Conservation (phyloP, 2,329 filamentous ascomycete genomes). For the Shiraia bambusicola region DNA sequence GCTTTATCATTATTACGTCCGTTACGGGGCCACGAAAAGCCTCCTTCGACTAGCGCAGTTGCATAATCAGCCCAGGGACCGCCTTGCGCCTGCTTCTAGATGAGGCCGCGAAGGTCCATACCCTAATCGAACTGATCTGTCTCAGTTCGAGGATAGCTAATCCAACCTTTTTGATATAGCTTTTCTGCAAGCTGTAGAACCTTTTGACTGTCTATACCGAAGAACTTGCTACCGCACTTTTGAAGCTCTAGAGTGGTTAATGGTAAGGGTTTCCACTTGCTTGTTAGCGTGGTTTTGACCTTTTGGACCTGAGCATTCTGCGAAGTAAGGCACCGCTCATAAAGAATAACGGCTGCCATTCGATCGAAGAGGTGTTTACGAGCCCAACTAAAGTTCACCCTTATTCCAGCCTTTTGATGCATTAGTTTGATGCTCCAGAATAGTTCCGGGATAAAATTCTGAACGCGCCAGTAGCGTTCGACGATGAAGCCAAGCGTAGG, state of each 20-base stretch:
- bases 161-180: constrained; percentile 91
- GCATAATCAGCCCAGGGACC: constrained; percentile 79
- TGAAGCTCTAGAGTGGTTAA: constrained; percentile 95
- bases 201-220: constrained; percentile 86
- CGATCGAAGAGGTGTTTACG: constrained; percentile 85
- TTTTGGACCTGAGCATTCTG: constrained; percentile 78
- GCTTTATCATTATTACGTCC: constrained; percentile 94
- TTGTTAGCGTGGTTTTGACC: constrained; percentile 86
- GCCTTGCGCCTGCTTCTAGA: constrained; percentile 82
- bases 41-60: constrained; percentile 70
- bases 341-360: constrained; percentile 75
- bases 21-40: constrained; percentile 76
- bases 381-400: constrained; percentile 82
- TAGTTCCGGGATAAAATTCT: constrained; percentile 86
- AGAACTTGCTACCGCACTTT: constrained; percentile 86
- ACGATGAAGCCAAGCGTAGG: constrained; percentile 96
- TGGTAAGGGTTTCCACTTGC: constrained; percentile 90
- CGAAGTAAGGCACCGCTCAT: constrained; percentile 78
- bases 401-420: constrained; percentile 73
- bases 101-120: constrained; percentile 77
- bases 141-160: constrained; percentile 96
- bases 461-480: constrained; percentile 89
- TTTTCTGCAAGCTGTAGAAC: constrained; percentile 85
- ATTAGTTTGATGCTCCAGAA: constrained; percentile 92
- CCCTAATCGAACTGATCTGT: constrained; percentile 92